Percentiles rank a stretch among this genome's conserved stretches.
Evolutionary conservation across 2,329 filamentous ascomycete species (phyloP).

Genomic region (Cordyceps cicadae): DNA sequence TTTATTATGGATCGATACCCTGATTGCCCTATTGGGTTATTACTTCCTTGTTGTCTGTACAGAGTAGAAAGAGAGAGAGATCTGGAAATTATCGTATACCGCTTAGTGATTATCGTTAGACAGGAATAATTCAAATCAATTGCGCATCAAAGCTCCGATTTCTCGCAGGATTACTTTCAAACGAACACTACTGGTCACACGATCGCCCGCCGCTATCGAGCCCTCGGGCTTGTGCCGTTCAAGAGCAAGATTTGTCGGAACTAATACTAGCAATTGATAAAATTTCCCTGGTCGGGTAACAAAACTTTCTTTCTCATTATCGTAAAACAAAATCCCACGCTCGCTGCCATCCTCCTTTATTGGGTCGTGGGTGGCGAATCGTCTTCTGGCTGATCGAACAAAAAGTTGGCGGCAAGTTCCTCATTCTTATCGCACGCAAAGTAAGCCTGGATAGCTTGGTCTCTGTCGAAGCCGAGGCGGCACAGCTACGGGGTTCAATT

Average conservation of each 20-base stretch:
- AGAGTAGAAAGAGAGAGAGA: background rate
- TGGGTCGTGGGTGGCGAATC: constrained; percentile 49
- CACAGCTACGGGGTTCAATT: constrained; percentile 55
- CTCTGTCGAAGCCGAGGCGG: constrained; percentile 84
- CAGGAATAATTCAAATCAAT: background rate
- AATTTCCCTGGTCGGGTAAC: background rate
- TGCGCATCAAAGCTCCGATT: background rate
- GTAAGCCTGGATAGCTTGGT: constrained; percentile 94
- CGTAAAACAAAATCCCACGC: background rate
- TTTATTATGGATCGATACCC: background rate
- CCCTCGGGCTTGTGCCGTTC: background rate
- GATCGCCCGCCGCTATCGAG: background rate
- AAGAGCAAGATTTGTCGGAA: background rate
- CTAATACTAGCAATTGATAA: background rate
- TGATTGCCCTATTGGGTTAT: background rate
- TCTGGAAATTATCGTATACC: background rate
- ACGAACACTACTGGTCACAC: background rate
- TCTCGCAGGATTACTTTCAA: background rate
- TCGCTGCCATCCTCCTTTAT: constrained; percentile 9
- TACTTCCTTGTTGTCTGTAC: background rate
- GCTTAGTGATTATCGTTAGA: background rate
- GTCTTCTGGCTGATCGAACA: constrained; percentile 94
- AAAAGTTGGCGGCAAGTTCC: constrained; percentile 93
- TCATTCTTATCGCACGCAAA: constrained; percentile 99
- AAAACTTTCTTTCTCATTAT: constrained; percentile 10